phyloP scores from a whole-genome alignment of 768 basidiomycete genomes.

The Lenzites betulinus region DNA sequence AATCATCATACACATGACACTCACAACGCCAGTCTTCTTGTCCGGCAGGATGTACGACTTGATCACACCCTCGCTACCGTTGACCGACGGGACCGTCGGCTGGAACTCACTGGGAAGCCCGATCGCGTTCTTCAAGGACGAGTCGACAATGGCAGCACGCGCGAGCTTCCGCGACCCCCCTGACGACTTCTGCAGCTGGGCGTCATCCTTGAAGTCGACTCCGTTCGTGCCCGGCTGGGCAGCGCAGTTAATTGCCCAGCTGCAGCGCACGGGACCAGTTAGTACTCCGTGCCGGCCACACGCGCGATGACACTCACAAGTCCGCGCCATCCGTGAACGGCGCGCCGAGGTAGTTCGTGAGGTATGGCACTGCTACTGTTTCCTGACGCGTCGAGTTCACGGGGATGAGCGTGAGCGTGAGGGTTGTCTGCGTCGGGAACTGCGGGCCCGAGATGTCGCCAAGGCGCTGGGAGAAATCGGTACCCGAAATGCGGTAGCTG shows the following conservation, averaged over 20 bases:
- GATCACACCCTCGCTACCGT: constrained; percentile 53
- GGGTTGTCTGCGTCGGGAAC: constrained; percentile 46
- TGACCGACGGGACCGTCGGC: constrained; percentile 47
- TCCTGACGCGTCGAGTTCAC: constrained; percentile 50
- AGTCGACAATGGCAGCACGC: constrained; percentile 43
- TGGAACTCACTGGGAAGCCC: constrained; percentile 50
- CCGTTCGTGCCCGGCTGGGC: constrained; percentile 54
- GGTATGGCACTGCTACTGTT: constrained; percentile 53
- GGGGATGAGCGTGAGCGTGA: constrained; percentile 50
- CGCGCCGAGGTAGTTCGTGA: constrained; percentile 47
- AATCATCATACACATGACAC: background rate
- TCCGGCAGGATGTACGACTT: constrained; percentile 58
- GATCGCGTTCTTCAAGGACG: constrained; percentile 39
- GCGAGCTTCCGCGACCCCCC: constrained; percentile 29
- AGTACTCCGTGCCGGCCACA: background rate
- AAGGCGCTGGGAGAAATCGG: constrained; percentile 57
- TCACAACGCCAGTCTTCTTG: constrained; percentile 59
- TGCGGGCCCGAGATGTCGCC: constrained; percentile 57
- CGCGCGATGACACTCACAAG: constrained; percentile 41
- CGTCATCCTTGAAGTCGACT: constrained; percentile 37
- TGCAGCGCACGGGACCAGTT: constrained; percentile 25
- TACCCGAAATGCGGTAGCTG: constrained; percentile 48
- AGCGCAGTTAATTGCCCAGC: constrained; percentile 63
- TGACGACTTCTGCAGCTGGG: constrained; percentile 1
- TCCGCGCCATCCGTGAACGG: constrained; percentile 53